These are phyloP conservation scores for Metschnikowia lunata DNA, from an alignment of 805 yeast genomes.

Conservation along the genomic window DNA sequence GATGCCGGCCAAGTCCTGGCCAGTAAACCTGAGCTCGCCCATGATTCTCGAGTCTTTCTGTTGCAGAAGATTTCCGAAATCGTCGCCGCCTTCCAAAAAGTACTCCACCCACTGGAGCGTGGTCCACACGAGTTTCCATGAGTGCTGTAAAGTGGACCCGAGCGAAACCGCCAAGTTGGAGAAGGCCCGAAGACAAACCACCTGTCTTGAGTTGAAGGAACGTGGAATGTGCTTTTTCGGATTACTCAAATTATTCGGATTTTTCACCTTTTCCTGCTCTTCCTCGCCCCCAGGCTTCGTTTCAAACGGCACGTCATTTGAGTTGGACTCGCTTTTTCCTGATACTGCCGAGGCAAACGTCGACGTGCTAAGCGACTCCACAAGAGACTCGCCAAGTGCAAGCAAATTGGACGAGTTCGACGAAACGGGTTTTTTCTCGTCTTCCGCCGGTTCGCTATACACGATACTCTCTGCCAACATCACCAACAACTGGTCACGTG, in stretches of 20 bases:
- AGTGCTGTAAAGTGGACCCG: slow-evolving; percentile 64
- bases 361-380: slow-evolving; percentile 44
- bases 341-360: slow-evolving; percentile 1
- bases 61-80: slow-evolving; percentile 31
- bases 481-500: slow-evolving; percentile 49
- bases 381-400: slow-evolving; percentile 49
- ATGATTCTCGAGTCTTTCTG: slow-evolving; percentile 20
- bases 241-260: not conserved
- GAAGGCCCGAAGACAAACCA: slow-evolving; percentile 73
- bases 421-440: slow-evolving; percentile 1
- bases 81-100: slow-evolving; percentile 55
- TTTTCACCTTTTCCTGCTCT: no score
- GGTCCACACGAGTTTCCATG: slow-evolving; percentile 60
- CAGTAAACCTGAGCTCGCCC: slow-evolving; percentile 33
- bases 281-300: not conserved
- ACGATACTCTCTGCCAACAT: slow-evolving; percentile 36
- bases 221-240: not conserved
- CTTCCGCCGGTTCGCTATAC: slow-evolving; percentile 23
- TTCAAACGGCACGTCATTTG: not conserved
- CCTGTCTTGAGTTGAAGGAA: slow-evolving; percentile 57
- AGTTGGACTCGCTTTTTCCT: not conserved
- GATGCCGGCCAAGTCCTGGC: slow-evolving; percentile 47
- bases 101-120: slow-evolving; percentile 79
- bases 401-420: slow-evolving; percentile 17
- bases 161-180: slow-evolving; percentile 72